Conservation (phyloP, 345 rosid genomes). For the Kandelia obovata region DNA sequence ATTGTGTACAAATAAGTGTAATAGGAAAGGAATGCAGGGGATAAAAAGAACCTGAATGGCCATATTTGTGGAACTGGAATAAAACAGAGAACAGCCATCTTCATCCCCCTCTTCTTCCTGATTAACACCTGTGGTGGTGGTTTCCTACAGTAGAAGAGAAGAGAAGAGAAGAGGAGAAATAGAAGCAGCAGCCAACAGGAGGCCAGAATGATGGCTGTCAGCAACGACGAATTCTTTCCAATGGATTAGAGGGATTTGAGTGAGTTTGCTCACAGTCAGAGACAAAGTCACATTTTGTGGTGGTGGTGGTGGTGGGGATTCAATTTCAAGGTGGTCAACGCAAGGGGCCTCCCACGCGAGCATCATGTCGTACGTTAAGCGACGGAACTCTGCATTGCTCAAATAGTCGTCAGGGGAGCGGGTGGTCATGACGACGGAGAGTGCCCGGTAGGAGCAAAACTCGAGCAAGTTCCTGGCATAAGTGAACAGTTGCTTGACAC, state of each 20-base stretch:
- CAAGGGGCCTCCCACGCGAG: conserved; percentile 94
- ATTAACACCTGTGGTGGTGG: conserved; percentile 29
- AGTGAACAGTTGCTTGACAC: conserved; percentile 59
- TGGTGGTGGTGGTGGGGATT: conserved; percentile 26
- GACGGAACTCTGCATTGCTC: conserved; percentile 69
- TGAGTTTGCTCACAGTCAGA: no score
- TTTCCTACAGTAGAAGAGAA: conserved; percentile 44
- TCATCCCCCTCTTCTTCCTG: conserved; percentile 46
- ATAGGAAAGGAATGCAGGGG: background rate
- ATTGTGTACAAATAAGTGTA: background rate
- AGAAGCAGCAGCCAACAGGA: background rate
- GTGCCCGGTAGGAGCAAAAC: conserved; percentile 76
- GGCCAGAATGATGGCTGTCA: no score
- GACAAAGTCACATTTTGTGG: no score
- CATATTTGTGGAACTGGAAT: conserved; percentile 70
- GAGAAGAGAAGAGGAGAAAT: background rate
- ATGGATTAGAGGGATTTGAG: no score
- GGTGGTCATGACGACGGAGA: conserved; percentile 32
- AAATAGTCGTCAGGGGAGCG: conserved; percentile 47
- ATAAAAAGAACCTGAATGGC: conserved; percentile 66
- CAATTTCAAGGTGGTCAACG: conserved; percentile 25
- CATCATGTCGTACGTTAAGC: conserved; percentile 87
- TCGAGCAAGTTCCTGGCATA: conserved; percentile 74
- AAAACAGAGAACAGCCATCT: conserved; percentile 73
- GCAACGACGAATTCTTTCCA: no score